Evolutionary conservation across 192 early-diverging fungal genomes (phyloP).

Genomic region (Backusella psychrophila): DNA sequence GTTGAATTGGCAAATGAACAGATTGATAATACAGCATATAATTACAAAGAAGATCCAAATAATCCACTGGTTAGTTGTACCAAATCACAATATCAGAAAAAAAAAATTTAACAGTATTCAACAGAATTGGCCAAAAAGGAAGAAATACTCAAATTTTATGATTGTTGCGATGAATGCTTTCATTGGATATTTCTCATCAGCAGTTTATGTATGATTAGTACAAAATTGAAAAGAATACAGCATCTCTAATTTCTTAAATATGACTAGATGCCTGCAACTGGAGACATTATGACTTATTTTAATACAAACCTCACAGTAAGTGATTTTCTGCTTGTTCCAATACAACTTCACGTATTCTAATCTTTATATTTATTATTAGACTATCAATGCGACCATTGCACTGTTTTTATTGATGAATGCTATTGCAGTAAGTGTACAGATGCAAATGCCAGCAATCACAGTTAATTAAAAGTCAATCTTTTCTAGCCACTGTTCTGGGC

Average conservation of each 20-base stretch:
- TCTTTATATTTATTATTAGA: background rate
- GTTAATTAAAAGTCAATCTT: background rate
- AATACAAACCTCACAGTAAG: conserved; percentile 19
- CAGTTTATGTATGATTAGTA: conserved; percentile 14
- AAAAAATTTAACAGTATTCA: background rate
- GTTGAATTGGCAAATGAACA: background rate
- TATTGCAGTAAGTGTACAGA: conserved; percentile 8
- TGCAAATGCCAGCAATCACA: background rate
- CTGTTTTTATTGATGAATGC: conserved; percentile 19
- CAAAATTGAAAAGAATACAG: background rate
- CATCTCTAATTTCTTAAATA: background rate
- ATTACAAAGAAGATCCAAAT: conserved; percentile 13
- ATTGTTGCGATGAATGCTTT: conserved; percentile 15
- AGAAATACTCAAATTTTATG: conserved; percentile 5
- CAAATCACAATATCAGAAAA: background rate
- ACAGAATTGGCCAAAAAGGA: conserved; percentile 16
- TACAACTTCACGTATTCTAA: background rate
- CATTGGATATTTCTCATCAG: conserved; percentile 29
- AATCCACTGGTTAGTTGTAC: conserved; percentile 17
- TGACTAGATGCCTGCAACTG: conserved; percentile 19
- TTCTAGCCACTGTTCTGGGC: conserved; percentile 27
- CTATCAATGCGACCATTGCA: conserved; percentile 28
- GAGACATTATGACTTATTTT: conserved; percentile 19
- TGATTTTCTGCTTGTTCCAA: background rate
- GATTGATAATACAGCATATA: background rate